Percentiles rank a stretch among this genome's conserved stretches.
Evolutionary conservation across 352 stramenopile genomes (phyloP).

Genomic region (Thraustochytrium sp.): DNA sequence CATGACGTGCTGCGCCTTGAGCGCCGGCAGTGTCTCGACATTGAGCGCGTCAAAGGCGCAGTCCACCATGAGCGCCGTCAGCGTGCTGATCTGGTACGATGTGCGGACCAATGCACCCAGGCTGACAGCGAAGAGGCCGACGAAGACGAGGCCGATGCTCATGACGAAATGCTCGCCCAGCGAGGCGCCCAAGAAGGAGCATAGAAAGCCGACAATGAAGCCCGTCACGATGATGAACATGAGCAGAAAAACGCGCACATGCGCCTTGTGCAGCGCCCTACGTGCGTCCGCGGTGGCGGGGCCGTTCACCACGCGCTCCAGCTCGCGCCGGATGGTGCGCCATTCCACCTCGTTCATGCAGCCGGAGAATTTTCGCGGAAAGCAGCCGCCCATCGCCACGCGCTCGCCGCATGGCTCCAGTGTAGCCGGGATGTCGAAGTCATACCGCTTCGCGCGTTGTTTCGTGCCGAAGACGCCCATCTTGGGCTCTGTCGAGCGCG

Average conservation of each 20-base stretch:
- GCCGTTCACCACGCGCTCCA: neutral
- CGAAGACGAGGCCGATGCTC: neutral
- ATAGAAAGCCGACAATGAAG: neutral
- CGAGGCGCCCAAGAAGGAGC: neutral
- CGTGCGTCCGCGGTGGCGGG: neutral
- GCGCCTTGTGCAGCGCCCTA: neutral
- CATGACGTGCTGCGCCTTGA: neutral
- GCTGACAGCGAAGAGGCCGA: neutral
- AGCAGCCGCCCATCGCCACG: neutral
- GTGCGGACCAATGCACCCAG: neutral
- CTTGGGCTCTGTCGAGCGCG: too few relatives aligned
- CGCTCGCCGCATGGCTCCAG: neutral
- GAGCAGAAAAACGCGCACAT: neutral
- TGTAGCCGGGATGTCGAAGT: neutral
- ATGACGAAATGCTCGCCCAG: neutral
- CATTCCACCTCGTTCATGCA: constrained; percentile 8
- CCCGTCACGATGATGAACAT: neutral
- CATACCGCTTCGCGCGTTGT: neutral
- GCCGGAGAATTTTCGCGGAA: neutral
- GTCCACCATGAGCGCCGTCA: neutral
- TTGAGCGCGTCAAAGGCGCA: neutral
- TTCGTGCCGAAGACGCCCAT: constrained; percentile 9
- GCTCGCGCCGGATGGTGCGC: neutral
- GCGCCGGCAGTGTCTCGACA: neutral
- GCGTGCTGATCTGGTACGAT: neutral